phyloP scores from a whole-genome alignment of 768 basidiomycete species.

The Sporobolomyces pararoseus region DNA sequence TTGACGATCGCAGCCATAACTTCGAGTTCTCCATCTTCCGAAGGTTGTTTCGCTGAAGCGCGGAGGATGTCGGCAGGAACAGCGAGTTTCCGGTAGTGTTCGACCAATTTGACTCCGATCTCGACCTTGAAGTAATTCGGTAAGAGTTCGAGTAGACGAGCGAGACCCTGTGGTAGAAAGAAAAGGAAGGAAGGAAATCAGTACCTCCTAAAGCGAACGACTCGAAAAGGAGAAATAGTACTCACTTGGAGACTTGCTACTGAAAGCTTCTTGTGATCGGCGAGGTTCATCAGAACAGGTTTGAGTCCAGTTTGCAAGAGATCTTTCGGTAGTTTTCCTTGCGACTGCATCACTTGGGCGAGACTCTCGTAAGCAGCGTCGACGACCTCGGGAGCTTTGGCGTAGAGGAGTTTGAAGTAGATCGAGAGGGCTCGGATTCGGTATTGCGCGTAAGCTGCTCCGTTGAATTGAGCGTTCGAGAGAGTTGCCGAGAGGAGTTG shows the following conservation, averaged over 20 bases:
- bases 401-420: conserved; percentile 98
- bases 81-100: conserved; percentile 89
- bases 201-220: too few species aligned
- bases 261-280: conserved; percentile 88
- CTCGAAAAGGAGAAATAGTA: neutral
- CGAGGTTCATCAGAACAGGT: conserved; percentile 95
- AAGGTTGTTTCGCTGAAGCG: conserved; percentile 63
- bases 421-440: conserved; percentile 82
- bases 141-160: conserved; percentile 83
- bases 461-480: conserved; percentile 87
- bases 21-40: conserved; percentile 84
- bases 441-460: conserved; percentile 69
- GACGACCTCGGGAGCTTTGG: conserved; percentile 82
- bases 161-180: conserved; percentile 71
- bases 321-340: conserved; percentile 88
- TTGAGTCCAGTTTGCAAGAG: conserved; percentile 89
- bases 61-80: conserved; percentile 78
- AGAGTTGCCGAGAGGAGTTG: conserved; percentile 88
- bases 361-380: conserved; percentile 92
- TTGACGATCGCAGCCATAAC: conserved; percentile 93
- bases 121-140: conserved; percentile 99
- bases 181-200: too few species aligned
- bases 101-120: conserved; percentile 92
- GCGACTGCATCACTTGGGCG: conserved; percentile 78
- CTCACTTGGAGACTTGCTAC: conserved; percentile 65